These are phyloP conservation scores for Lactifluus subvellereus DNA, from an alignment of 768 basidiomycete genomes.

Conservation along the genomic window DNA sequence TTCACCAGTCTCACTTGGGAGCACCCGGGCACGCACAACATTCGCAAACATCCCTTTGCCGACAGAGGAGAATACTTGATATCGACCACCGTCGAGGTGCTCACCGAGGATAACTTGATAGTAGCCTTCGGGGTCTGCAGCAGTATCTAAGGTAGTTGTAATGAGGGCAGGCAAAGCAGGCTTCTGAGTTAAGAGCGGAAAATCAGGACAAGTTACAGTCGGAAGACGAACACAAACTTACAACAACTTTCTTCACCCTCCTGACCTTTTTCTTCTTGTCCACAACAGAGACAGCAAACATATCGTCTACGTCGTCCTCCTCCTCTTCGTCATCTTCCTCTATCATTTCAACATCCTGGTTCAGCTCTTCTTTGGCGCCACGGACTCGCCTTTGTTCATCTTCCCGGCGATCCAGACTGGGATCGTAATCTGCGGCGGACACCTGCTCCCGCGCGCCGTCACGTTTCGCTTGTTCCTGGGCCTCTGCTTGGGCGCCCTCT, in stretches of 20 bases:
- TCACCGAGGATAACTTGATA: conserved; percentile 93
- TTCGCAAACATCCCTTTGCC: conserved; percentile 99
- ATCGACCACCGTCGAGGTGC: conserved; percentile 84
- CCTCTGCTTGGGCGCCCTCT: conserved; percentile 41
- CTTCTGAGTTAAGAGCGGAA: conserved; percentile 35
- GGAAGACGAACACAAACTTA: conserved; percentile 31
- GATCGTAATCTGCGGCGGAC: conserved; percentile 91
- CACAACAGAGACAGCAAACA: conserved; percentile 70
- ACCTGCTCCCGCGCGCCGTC: conserved; percentile 58
- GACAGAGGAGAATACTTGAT: conserved; percentile 91
- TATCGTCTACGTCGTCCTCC: conserved; percentile 81
- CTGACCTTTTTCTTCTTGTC: conserved; percentile 52
- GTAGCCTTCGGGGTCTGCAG: conserved; percentile 92
- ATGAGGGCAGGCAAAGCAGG: conserved; percentile 56
- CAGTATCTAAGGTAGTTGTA: conserved; percentile 78
- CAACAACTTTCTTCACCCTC: conserved; percentile 50
- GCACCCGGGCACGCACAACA: conserved; percentile 83
- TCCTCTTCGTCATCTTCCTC: conserved; percentile 67
- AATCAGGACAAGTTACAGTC: background rate
- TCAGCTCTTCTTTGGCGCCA: conserved; percentile 35
- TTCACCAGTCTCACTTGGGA: conserved; percentile 55
- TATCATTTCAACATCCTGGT: conserved; percentile 42
- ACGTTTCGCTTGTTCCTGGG: conserved; percentile 39
- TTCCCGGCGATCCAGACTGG: conserved; percentile 73
- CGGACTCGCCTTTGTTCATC: conserved; percentile 71